Evolutionary conservation across 2,329 filamentous ascomycete species (phyloP).

Genomic region (Xylariaceae sp.): DNA sequence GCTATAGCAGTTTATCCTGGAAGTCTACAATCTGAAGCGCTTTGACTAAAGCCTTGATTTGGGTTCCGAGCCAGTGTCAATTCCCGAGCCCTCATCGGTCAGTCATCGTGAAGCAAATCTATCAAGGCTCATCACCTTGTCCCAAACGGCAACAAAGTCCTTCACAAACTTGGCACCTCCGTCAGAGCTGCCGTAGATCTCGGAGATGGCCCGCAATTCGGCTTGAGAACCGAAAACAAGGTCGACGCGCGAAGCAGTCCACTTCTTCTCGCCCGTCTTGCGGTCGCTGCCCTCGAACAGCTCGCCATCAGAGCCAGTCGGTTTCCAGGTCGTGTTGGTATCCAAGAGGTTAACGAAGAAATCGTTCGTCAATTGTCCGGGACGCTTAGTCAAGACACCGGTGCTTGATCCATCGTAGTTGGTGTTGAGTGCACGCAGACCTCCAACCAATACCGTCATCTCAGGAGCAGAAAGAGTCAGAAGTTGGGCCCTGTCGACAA

Average conservation of each 20-base stretch:
- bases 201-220: constrained; percentile 66
- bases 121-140: constrained; percentile 71
- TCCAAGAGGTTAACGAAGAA: constrained; percentile 80
- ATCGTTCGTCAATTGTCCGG: constrained; percentile 70
- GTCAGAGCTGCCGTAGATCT: constrained; percentile 64
- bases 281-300: constrained; percentile 61
- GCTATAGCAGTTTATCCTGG: too few species aligned
- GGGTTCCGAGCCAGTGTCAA: too few species aligned
- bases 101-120: constrained; percentile 53
- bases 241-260: constrained; percentile 65
- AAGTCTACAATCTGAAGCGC: too few species aligned
- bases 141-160: constrained; percentile 69
- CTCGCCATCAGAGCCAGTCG: constrained; percentile 47
- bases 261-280: constrained; percentile 63
- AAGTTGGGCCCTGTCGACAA: constrained; percentile 68
- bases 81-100: too few species aligned
- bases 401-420: constrained; percentile 67
- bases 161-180: constrained; percentile 60
- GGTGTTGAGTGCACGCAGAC: constrained; percentile 63
- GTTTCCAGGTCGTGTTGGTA: constrained; percentile 61
- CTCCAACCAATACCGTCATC: constrained; percentile 66
- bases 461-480: constrained; percentile 69
- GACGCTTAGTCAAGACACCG: constrained; percentile 65
- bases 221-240: constrained; percentile 71
- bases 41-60: too few species aligned